Base-by-base conservation (phyloP, 2,329 filamentous ascomycete genomes). In the Fusarium sp. region DNA sequence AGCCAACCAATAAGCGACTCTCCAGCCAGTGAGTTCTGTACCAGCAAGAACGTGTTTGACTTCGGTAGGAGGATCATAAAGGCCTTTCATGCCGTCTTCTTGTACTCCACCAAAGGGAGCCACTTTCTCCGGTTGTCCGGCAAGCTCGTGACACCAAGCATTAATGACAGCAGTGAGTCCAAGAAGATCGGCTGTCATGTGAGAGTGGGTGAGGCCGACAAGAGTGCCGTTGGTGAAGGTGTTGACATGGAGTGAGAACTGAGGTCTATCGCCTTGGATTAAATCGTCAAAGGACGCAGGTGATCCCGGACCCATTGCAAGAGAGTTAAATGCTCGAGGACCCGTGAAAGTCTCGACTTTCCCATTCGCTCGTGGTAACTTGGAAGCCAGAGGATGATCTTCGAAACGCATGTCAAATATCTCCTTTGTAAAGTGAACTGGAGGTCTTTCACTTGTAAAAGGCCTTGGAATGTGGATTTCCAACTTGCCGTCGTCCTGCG, bases 161-260 rank as follows among this genome's bases (percentile, higher is more conserved):
- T 69, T 23, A 4, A 69, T 50, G 5, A 69, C 59, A 6, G 63
- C 46, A 13, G 58, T 44, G 16, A 67, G 21, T 1, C 65, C 65
- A 49, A 63, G 58, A 19, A 69, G 14, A 7, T 69, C 65, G 2
- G 53, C 59, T 30, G 58, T 56, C 3, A 69, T 21, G 12, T 69
- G 65, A 7, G 58, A 63, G 2, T 59, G 55, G 0, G 53, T 67
- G 21, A 67, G 7, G 7, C 55, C 63, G 6, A 68, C 63, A 11
- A 68, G 58, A 7, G 63, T 67, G 4, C 65, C 58, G 6, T 68
- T 55, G 6, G 46, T 54, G 25, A 68, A 68, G 3, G 54, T 68
- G 14, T 56, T 50, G 0, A 68, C 58, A 21, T 68, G 63, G 3
- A 68, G 37, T 23, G 34, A 67, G 13, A 68, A 68, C 37, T 67